phyloP scores from a whole-genome alignment of 2,329 filamentous ascomycete species.

The Waltergamsia citrina region DNA sequence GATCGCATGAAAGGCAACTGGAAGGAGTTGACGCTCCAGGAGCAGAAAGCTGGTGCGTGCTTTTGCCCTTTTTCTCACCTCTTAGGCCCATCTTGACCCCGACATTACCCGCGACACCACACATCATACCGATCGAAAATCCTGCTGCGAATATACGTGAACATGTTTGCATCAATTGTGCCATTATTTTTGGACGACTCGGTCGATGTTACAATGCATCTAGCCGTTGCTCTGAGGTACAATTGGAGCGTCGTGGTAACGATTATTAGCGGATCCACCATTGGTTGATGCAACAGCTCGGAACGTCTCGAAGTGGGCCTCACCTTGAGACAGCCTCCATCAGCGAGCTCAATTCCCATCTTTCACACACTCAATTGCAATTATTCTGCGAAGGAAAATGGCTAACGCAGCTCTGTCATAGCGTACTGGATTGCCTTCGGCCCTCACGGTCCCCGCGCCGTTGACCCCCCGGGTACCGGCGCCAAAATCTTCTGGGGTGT shows the following conservation, averaged over 20 bases:
- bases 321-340: too few relatives aligned
- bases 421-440: slow-evolving; percentile 99
- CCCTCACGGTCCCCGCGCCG: slow-evolving; percentile 84
- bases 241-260: not conserved
- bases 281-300: slow-evolving; percentile 3
- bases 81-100: too few relatives aligned
- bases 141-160: too few relatives aligned
- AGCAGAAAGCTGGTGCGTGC: slow-evolving; percentile 97
- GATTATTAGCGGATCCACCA: slow-evolving; percentile 1
- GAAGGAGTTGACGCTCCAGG: slow-evolving; percentile 87
- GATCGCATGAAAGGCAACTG: slow-evolving; percentile 99
- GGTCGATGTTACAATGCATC: not conserved
- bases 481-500: slow-evolving; percentile 71
- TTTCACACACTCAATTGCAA: not conserved
- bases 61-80: slow-evolving; percentile 5
- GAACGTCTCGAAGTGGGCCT: not conserved
- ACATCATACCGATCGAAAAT: too few relatives aligned
- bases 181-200: too few relatives aligned
- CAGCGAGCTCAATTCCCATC: not conserved
- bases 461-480: slow-evolving; percentile 74
- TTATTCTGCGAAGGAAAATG: too few relatives aligned
- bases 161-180: too few relatives aligned
- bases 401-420: slow-evolving; percentile 26
- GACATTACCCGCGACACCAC: too few relatives aligned
- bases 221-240: not conserved